Evolutionary conservation across 805 yeast genomes (phyloP).

Genomic region (Saccharomycopsis selenospora): DNA sequence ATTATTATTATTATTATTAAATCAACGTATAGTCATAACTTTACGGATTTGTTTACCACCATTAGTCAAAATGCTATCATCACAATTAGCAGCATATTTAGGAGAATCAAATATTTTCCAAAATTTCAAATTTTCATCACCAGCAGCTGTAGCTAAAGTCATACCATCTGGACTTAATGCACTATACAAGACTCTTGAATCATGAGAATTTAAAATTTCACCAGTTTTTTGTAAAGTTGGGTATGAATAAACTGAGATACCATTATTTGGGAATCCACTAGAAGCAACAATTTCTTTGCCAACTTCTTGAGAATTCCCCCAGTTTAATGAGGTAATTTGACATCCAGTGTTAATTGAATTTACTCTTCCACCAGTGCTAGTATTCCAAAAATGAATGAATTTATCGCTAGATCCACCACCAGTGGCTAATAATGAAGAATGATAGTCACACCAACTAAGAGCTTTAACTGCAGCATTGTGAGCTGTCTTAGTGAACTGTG

Average conservation of each 20-base stretch:
- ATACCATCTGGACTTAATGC: conserved; percentile 85
- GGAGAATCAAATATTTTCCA: conserved; percentile 77
- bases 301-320: conserved; percentile 77
- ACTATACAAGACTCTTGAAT: conserved; percentile 75
- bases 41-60: conserved; percentile 41
- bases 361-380: conserved; percentile 79
- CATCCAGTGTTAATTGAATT: conserved; percentile 87
- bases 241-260: conserved; percentile 75
- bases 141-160: conserved; percentile 89
- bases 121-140: conserved; percentile 92
- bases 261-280: conserved; percentile 88
- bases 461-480: conserved; percentile 97
- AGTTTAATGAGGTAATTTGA: conserved; percentile 86
- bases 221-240: conserved; percentile 85
- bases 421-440: conserved; percentile 74
- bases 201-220: conserved; percentile 81
- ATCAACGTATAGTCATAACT: conserved; percentile 49
- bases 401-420: conserved; percentile 95
- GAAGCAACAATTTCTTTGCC: conserved; percentile 83
- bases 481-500: conserved; percentile 66
- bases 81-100: conserved; percentile 27
- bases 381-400: conserved; percentile 90
- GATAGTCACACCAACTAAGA: conserved; percentile 89
- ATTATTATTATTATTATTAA: too few species aligned
- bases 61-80: conserved; percentile 29